Evolutionary conservation across 192 early-diverging fungal genomes (phyloP).

Genomic region (Rhizophagus prolifer): DNA sequence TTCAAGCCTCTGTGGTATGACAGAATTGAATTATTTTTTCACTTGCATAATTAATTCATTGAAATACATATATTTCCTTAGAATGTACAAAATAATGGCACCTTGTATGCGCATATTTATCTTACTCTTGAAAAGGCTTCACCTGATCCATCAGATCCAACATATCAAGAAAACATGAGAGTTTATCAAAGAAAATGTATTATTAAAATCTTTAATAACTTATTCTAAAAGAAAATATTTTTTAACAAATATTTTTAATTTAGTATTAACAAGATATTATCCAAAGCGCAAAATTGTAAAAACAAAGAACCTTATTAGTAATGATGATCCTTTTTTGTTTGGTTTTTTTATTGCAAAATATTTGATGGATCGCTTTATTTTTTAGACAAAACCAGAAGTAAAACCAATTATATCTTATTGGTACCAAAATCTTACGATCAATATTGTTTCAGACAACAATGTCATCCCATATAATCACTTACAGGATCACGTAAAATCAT

Average conservation of each 20-base stretch:
- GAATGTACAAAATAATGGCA: constrained; percentile 57
- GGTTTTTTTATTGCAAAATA: neutral
- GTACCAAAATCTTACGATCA: constrained; percentile 74
- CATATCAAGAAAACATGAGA: constrained; percentile 42
- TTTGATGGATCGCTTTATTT: neutral
- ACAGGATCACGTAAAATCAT: constrained; percentile 54
- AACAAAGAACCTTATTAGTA: constrained; percentile 53
- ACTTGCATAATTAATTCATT: neutral
- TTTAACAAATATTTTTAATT: constrained; percentile 10
- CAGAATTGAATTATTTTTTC: neutral
- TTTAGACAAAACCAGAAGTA: neutral
- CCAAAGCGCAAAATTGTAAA: constrained; percentile 48
- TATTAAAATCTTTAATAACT: neutral
- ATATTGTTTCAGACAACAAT: constrained; percentile 50
- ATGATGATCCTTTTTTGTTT: no score
- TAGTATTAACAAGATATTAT: constrained; percentile 49
- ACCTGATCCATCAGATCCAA: constrained; percentile 41
- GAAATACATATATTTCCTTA: constrained; percentile 20
- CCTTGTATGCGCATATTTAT: constrained; percentile 63
- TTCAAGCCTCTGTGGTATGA: constrained; percentile 46
- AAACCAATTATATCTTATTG: constrained; percentile 66
- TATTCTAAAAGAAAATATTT: neutral
- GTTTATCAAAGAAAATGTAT: constrained; percentile 55
- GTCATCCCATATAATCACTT: constrained; percentile 46
- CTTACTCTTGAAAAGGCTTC: constrained; percentile 40